A percentile compares a stretch with the other conserved stretches of the same genome.
phyloP scores from a whole-genome alignment of 2,329 filamentous ascomycete genomes.

The Arachnopeziza araneosa region DNA sequence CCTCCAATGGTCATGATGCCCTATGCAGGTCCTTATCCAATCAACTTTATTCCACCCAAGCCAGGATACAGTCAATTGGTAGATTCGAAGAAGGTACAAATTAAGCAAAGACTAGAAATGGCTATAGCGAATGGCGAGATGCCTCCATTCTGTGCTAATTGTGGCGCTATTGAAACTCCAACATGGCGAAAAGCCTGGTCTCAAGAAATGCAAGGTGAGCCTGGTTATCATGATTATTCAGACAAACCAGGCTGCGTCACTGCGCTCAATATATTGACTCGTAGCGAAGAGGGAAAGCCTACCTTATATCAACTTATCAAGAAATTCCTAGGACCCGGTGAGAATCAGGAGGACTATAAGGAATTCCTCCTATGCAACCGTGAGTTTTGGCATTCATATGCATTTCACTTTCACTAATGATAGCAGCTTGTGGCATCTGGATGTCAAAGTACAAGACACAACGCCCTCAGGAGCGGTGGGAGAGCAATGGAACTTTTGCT shows the following conservation, averaged over 20 bases:
- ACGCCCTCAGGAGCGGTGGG: constrained; percentile 81
- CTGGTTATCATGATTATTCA: constrained; percentile 64
- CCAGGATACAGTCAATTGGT: constrained; percentile 13
- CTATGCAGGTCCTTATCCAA: background rate
- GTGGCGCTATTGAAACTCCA: constrained; percentile 89
- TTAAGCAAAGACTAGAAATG: constrained; percentile 50
- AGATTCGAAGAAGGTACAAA: constrained; percentile 26
- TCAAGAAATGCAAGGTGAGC: constrained; percentile 66
- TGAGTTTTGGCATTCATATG: constrained; percentile 39
- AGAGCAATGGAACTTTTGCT: constrained; percentile 25
- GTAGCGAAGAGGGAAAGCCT: constrained; percentile 56
- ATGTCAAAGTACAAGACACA: constrained; percentile 82
- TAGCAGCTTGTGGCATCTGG: constrained; percentile 82
- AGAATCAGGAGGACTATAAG: constrained; percentile 63
- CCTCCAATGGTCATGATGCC: background rate
- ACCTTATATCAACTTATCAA: constrained; percentile 70
- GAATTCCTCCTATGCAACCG: constrained; percentile 83
- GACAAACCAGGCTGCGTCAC: constrained; percentile 69
- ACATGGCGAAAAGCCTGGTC: constrained; percentile 93
- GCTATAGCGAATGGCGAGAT: constrained; percentile 74
- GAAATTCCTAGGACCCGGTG: constrained; percentile 58
- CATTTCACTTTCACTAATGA: constrained; percentile 14
- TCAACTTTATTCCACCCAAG: background rate
- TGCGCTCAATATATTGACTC: constrained; percentile 63
- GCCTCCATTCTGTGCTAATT: constrained; percentile 87